A percentile compares a stretch with the other conserved stretches of the same genome.
phyloP scores from a whole-genome alignment of 495 filamentous ascomycete species.

The Trichoderma orchidacearum region DNA sequence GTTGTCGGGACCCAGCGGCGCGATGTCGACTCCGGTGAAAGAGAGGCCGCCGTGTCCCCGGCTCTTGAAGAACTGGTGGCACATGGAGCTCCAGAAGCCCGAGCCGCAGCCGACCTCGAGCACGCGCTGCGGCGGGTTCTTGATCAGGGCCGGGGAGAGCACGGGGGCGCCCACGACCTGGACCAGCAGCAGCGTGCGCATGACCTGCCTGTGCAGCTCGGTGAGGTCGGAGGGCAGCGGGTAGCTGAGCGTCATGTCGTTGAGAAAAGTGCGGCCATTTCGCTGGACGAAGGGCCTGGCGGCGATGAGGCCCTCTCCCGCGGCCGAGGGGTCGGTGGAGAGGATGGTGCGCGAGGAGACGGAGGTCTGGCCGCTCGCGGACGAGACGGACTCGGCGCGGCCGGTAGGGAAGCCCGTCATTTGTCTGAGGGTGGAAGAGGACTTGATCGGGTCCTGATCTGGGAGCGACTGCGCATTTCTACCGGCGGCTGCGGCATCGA shows the following conservation, averaged over 20 bases:
- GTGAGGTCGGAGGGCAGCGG: slow-evolving; percentile 78
- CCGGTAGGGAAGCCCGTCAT: slow-evolving; percentile 6
- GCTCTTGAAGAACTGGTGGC: slow-evolving; percentile 58
- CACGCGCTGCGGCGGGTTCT: slow-evolving; percentile 58
- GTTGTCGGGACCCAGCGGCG: slow-evolving; percentile 59
- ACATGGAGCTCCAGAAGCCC: slow-evolving; percentile 79
- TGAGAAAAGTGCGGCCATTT: slow-evolving; percentile 68
- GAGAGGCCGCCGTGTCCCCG: slow-evolving; percentile 44
- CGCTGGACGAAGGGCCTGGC: slow-evolving; percentile 53
- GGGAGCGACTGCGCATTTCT: not conserved
- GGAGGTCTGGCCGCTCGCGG: slow-evolving; percentile 17
- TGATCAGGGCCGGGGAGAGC: slow-evolving; percentile 51
- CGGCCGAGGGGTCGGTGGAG: slow-evolving; percentile 16
- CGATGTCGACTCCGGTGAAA: slow-evolving; percentile 78
- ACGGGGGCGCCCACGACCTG: slow-evolving; percentile 70
- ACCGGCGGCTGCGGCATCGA: not conserved
- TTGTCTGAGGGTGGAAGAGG: not conserved
- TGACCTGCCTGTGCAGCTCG: slow-evolving; percentile 76
- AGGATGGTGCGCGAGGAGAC: slow-evolving; percentile 19
- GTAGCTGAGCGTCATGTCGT: slow-evolving; percentile 61
- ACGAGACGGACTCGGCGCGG: slow-evolving; percentile 26
- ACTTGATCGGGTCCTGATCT: not conserved
- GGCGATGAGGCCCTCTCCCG: slow-evolving; percentile 13
- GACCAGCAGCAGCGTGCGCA: slow-evolving; percentile 69
- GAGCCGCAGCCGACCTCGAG: slow-evolving; percentile 83